Evolutionary conservation across 495 filamentous ascomycete species (phyloP).

Genomic region (Aspergillus nanangensis): DNA sequence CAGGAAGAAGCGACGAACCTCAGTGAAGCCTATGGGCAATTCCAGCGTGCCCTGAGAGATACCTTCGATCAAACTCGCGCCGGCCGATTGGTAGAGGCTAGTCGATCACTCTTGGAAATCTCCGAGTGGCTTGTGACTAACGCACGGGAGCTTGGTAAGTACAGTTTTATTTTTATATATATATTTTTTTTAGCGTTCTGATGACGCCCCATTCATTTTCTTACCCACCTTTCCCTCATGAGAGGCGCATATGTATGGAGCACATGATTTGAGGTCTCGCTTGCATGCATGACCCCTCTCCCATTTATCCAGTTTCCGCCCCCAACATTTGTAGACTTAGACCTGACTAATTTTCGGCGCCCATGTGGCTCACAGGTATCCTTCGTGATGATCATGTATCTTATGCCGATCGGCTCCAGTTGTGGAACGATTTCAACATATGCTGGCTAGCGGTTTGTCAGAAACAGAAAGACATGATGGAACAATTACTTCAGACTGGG

Average conservation of each 20-base stretch:
- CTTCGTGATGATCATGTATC: conserved; percentile 70
- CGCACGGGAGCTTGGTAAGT: conserved; percentile 79
- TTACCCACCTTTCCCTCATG: conserved; percentile 7
- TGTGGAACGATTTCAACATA: conserved; percentile 94
- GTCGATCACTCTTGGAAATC: conserved; percentile 66
- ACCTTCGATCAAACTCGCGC: conserved; percentile 73
- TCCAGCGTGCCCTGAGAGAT: conserved; percentile 66
- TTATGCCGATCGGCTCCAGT: conserved; percentile 64
- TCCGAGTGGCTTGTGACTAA: conserved; percentile 83
- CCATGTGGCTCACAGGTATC: conserved; percentile 48
- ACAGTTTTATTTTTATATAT: conserved; percentile 10
- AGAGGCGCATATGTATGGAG: too few species aligned
- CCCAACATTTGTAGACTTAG: neutral
- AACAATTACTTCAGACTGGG: conserved; percentile 53
- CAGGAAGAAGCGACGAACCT: conserved; percentile 31
- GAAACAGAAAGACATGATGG: conserved; percentile 74
- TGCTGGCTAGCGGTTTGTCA: conserved; percentile 89
- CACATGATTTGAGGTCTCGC: too few species aligned
- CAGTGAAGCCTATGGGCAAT: conserved; percentile 68
- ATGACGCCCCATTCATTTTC: neutral
- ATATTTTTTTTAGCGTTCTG: conserved; percentile 13
- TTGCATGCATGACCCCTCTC: neutral
- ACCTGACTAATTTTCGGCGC: conserved; percentile 23
- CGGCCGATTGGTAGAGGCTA: conserved; percentile 70
- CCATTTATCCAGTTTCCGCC: neutral